Conservation (phyloP, 306 rosid genomes). For the Comarum palustre region DNA sequence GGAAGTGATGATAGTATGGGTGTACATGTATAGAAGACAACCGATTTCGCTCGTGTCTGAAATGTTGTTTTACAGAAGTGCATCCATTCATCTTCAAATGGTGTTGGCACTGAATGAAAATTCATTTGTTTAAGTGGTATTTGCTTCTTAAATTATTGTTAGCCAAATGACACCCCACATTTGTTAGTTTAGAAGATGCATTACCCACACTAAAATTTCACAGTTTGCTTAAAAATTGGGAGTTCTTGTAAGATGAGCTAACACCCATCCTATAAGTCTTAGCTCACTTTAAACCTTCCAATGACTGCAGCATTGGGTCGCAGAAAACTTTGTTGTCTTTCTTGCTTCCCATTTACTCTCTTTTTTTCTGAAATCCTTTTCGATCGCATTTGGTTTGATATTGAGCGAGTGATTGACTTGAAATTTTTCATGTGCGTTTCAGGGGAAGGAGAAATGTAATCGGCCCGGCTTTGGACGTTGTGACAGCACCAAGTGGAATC, state of each 20-base stretch:
- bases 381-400: background rate
- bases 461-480: background rate
- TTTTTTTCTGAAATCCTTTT: background rate
- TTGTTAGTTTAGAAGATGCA: background rate
- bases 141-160: background rate
- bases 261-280: background rate
- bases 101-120: too few species aligned
- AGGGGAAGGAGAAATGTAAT: constrained; percentile 7
- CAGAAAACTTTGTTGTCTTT: background rate
- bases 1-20: background rate
- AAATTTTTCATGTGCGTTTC: constrained; percentile 1
- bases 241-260: background rate
- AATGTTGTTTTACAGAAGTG: background rate
- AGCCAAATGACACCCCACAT: background rate
- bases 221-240: too few species aligned
- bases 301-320: background rate
- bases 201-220: background rate
- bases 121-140: background rate
- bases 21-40: background rate
- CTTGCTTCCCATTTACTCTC: background rate
- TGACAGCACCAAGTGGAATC: background rate
- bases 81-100: background rate
- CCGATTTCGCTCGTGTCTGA: background rate
- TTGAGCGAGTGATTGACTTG: background rate
- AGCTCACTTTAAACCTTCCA: background rate